Evolutionary conservation across 164 flowering plant species (phyloP).

Genomic region (Cinnamomum micranthum): DNA sequence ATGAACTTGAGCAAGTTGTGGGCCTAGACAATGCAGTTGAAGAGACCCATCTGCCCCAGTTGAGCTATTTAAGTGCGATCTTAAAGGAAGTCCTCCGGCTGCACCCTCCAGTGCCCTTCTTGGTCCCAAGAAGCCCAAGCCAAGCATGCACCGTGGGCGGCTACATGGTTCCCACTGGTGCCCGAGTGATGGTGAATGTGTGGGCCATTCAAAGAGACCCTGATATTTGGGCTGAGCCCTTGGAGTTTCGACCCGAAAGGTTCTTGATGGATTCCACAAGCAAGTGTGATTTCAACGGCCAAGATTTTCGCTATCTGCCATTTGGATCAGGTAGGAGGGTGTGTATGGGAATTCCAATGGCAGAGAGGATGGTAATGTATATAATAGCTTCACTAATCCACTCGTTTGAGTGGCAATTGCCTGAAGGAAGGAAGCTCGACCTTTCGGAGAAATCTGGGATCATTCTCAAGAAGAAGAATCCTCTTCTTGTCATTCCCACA

Average conservation of each 20-base stretch:
- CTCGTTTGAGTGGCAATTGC: constrained; percentile 4
- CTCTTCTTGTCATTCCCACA: not conserved
- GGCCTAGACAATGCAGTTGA: not conserved
- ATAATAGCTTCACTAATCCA: not conserved
- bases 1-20: not conserved
- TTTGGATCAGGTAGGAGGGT: constrained; percentile 8
- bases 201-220: constrained; percentile 13
- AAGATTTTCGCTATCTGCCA: not conserved
- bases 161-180: not conserved
- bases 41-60: not conserved
- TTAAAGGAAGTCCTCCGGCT: constrained; percentile 2
- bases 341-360: constrained; percentile 4
- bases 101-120: constrained; percentile 2
- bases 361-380: not conserved
- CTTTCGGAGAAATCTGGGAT: constrained; percentile 1
- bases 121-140: constrained; percentile 1
- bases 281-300: constrained; percentile 5
- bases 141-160: constrained; percentile 2
- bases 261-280: not conserved
- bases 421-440: not conserved
- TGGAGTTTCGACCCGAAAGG: constrained; percentile 8
- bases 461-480: not conserved
- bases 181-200: not conserved
- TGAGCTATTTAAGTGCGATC: not conserved
- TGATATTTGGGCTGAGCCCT: not conserved